Percentiles rank a stretch among this genome's conserved stretches.
These are phyloP conservation scores for Aureobasidium melanogenum DNA, from an alignment of 2,329 filamentous ascomycete species.

Conservation along the genomic window DNA sequence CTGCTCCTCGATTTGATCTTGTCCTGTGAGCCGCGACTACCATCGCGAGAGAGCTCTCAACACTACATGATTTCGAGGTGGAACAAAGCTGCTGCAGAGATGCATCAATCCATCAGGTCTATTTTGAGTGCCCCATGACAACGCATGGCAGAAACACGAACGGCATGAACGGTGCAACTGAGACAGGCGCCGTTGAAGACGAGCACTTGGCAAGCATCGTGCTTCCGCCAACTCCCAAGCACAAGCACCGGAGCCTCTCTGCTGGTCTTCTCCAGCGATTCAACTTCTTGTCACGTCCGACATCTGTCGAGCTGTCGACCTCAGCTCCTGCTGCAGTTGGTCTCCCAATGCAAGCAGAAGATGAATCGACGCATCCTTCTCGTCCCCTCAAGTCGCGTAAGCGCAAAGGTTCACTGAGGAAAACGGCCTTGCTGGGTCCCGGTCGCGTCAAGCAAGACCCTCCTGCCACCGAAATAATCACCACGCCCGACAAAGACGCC, in stretches of 20 bases:
- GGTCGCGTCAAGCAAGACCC: constrained; percentile 37
- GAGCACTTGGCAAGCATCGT: constrained; percentile 1
- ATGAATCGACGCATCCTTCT: constrained; percentile 42
- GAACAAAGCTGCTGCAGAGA: neutral
- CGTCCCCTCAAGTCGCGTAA: constrained; percentile 50
- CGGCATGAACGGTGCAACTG: constrained; percentile 1
- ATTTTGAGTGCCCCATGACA: neutral
- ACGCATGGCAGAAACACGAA: neutral
- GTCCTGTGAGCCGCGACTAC: neutral
- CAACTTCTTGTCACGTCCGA: constrained; percentile 1
- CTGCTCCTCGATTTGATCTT: neutral
- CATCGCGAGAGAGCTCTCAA: neutral
- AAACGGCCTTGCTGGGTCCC: constrained; percentile 74
- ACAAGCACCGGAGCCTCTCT: constrained; percentile 1
- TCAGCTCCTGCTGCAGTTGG: constrained; percentile 4
- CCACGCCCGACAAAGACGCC: constrained; percentile 4
- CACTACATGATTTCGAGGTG: neutral
- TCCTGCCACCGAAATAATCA: constrained; percentile 17
- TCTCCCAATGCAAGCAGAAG: constrained; percentile 11
- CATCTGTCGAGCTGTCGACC: neutral
- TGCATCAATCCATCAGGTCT: neutral
- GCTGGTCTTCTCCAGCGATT: constrained; percentile 6
- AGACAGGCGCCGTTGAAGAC: constrained; percentile 9
- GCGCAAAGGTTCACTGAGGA: constrained; percentile 76
- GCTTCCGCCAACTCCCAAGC: neutral